These are phyloP conservation scores for Stephania yunnanensis DNA, from an alignment of 164 flowering plant genomes.

Conservation along the genomic window DNA sequence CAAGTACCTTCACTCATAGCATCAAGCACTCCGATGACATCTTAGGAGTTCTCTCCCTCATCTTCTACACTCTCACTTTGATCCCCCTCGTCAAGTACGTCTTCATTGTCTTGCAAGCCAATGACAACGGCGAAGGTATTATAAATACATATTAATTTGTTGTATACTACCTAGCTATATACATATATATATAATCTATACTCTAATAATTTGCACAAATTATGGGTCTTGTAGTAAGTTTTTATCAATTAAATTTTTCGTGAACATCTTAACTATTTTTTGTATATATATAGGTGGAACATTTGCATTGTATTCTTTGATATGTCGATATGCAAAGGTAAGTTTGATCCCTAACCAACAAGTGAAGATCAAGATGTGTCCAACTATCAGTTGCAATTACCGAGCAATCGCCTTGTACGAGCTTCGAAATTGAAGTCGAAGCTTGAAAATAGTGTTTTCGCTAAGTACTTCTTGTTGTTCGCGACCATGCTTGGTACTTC, in stretches of 20 bases:
- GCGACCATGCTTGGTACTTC: conserved; percentile 30
- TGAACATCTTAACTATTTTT: no score
- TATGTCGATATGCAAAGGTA: conserved; percentile 27
- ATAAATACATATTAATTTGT: no score
- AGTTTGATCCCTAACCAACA: conserved; percentile 26
- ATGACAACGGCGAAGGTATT: conserved; percentile 78
- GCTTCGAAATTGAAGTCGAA: conserved; percentile 19
- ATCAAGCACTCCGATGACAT: conserved; percentile 59
- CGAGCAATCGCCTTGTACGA: conserved; percentile 9
- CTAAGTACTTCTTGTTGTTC: conserved; percentile 20
- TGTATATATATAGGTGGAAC: conserved; percentile 21
- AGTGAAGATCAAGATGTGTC: conserved; percentile 26
- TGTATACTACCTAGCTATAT: no score
- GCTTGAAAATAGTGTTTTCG: conserved; percentile 17
- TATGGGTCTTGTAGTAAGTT: no score
- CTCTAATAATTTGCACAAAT: no score
- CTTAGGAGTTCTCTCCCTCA: conserved; percentile 58
- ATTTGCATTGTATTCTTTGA: conserved; percentile 28
- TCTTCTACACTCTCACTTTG: conserved; percentile 61
- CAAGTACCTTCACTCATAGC: conserved; percentile 51
- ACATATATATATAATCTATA: no score
- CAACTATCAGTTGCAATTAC: conserved; percentile 17
- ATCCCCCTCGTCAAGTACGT: conserved; percentile 69
- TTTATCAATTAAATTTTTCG: no score
- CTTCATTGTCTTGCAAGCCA: conserved; percentile 66